Base-by-base conservation (phyloP, 257 asterid species). In the Solanum clarkiae region DNA sequence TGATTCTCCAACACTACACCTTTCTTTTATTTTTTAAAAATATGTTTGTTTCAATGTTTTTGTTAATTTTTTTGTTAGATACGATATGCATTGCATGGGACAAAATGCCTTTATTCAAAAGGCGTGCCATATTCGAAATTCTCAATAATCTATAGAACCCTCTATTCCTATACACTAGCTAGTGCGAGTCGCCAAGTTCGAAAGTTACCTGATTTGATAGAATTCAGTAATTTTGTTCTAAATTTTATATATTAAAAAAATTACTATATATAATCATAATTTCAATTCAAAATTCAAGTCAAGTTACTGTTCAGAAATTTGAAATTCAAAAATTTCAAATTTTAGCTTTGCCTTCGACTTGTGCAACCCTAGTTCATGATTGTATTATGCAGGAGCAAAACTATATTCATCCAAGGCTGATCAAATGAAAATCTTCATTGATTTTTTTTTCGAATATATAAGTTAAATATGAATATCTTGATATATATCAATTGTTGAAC, bases 121-220 rank as follows among this genome's bases (percentile, higher is more conserved):
- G 83, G 87, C 10, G 32, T 85, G 84, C 24, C 18, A 54, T 85
- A 87, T 84, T 87, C 89, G 75, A 22, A 55, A n/a, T 54, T 40
- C 74, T 8, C 65, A 20, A 57, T 57, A 57, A 80, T 32, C 10
- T 7, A 36, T 70, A 29, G 80, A 80, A 45, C 65, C 81, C 56
- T 84, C 84, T 53, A 26, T 56, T 16, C 22, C 51, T 14, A 29
- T 44, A 57, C 79, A 26, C 47, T 22, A 56, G 44, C 36, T 71
- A 20, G 18, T 49, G 77, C 49, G 14, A 36, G 14, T 8, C 15
- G 7, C 24, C 0, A 7, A 36, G 24, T 16, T 68, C 4, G 8
- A 68, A 68, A 1, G 7, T 1, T 32, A 68, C 1, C 0, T 17
- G 24, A 0, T 68, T 4, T 1, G 0, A 4, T 16, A 4, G 8